Percentiles rank a stretch among this genome's conserved stretches.
Evolutionary conservation across 2,329 filamentous ascomycete species (phyloP).

Genomic region (Venturia asperata): DNA sequence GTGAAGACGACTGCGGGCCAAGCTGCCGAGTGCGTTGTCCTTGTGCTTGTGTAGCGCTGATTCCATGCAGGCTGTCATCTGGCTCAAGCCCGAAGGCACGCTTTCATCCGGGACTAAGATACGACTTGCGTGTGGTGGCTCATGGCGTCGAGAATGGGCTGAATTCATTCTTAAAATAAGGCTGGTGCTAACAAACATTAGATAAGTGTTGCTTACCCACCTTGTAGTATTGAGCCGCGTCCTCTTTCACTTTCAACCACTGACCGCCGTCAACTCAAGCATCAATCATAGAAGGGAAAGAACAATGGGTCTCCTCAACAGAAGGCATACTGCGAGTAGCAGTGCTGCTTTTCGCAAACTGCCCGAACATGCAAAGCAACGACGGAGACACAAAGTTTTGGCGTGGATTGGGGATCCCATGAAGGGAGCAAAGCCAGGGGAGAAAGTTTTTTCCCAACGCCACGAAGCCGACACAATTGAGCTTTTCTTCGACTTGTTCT

Average conservation of each 20-base stretch:
- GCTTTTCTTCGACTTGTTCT: constrained; percentile 33
- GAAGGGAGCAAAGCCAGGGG: constrained; percentile 31
- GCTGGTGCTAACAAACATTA: background rate
- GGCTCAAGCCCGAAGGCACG: background rate
- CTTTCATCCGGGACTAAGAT: constrained; percentile 2
- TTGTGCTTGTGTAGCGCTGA: background rate
- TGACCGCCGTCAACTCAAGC: background rate
- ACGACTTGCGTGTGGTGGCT: background rate
- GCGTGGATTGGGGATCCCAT: constrained; percentile 32
- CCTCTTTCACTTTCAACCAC: background rate
- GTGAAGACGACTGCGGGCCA: background rate
- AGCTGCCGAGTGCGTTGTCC: background rate
- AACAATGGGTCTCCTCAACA: constrained; percentile 2
- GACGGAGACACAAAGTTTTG: constrained; percentile 10
- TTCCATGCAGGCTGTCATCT: background rate
- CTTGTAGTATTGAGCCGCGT: background rate
- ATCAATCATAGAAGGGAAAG: background rate
- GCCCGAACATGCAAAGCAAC: background rate
- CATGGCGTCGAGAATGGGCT: constrained; percentile 10
- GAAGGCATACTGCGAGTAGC: background rate
- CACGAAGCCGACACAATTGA: constrained; percentile 34
- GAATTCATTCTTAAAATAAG: background rate
- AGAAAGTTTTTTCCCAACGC: constrained; percentile 29
- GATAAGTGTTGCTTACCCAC: background rate
- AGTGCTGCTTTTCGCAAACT: background rate